A percentile compares a stretch with the other conserved stretches of the same genome.
Evolutionary conservation across 2,329 filamentous ascomycete species (phyloP).

Genomic region (Cordyceps fumosorosea): DNA sequence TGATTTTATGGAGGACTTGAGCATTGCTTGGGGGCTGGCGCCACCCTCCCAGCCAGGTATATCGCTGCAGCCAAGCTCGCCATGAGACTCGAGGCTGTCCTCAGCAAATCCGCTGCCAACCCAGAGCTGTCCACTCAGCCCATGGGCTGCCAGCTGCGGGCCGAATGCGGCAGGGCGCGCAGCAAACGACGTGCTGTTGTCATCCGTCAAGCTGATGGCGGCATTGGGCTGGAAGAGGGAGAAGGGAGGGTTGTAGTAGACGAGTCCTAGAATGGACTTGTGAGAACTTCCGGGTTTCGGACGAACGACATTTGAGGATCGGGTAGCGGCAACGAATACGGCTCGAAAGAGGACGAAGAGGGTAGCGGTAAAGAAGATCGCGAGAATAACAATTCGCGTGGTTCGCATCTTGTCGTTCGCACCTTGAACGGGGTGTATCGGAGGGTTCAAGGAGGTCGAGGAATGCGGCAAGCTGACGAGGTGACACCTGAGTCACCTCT

Average conservation of each 20-base stretch:
- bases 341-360: conserved; percentile 51
- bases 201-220: conserved; percentile 91
- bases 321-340: conserved; percentile 32
- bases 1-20: conserved; percentile 10
- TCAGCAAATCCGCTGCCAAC: conserved; percentile 88
- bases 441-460: neutral
- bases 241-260: conserved; percentile 69
- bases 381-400: conserved; percentile 47
- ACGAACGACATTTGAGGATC: neutral
- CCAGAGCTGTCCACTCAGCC: conserved; percentile 86
- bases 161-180: conserved; percentile 92
- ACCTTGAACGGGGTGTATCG: neutral
- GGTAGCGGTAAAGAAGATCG: conserved; percentile 46
- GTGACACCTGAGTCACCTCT: conserved; percentile 11
- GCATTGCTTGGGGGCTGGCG: conserved; percentile 18
- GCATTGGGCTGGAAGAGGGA: conserved; percentile 93
- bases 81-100: conserved; percentile 63
- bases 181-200: conserved; percentile 96
- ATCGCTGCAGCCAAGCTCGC: conserved; percentile 92
- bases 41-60: conserved; percentile 78
- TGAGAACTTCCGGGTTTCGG: conserved; percentile 11
- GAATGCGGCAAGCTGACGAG: conserved; percentile 7
- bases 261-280: conserved; percentile 38
- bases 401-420: conserved; percentile 40
- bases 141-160: conserved; percentile 64